Evolutionary conservation across 768 basidiomycete species (phyloP), one percentile per base, ranked within the genome.

Genomic region (Collybiopsis luxurians): DNA sequence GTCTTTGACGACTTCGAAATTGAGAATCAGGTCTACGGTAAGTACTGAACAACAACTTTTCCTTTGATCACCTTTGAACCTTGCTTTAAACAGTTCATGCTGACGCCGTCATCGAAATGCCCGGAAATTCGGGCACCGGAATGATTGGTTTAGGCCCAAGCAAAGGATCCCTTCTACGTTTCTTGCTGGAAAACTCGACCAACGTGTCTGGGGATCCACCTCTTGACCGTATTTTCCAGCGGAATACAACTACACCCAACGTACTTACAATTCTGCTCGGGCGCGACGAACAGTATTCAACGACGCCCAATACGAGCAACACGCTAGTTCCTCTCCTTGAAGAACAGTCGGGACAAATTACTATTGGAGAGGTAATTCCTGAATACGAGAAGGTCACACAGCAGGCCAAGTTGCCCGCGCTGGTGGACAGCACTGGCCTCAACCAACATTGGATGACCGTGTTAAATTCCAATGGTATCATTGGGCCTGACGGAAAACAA

Each of bases 61-160:
- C n/a, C 10, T 7, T 3, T 11, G 36, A 26, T 31, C 5, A 17
- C 17, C 11, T 47, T 31, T 30, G 15, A 47, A n/a, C n/a, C n/a
- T n/a, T 24, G 11, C 34, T 11, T 26, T 43, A n/a, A 38, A 13
- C 5, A 53, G 51, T 52, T 12, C 23, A 28, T 11, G 53, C 40
- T 12, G 36, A 26, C 12, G 10, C 9, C 5, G 42, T 53, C 53
- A 43, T 27, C 23, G 13, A 53, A 26, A 28, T 42, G 13, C 7
- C 15, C 6, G 15, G 23, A 43, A 53, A 59, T 24, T 55, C 47
- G 15, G 51, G 28, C 13, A 47, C 46, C 9, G 67, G 66, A 3
- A 39, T 67, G 21, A 55, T 68, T 12, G 67, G 67, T 13, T 59
- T 68, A 7, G 67, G 67, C 13, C 65, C 65, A 4, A 60, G 51